phyloP scores from a whole-genome alignment of 768 basidiomycete genomes.

The Hypsizygus marmoreus region DNA sequence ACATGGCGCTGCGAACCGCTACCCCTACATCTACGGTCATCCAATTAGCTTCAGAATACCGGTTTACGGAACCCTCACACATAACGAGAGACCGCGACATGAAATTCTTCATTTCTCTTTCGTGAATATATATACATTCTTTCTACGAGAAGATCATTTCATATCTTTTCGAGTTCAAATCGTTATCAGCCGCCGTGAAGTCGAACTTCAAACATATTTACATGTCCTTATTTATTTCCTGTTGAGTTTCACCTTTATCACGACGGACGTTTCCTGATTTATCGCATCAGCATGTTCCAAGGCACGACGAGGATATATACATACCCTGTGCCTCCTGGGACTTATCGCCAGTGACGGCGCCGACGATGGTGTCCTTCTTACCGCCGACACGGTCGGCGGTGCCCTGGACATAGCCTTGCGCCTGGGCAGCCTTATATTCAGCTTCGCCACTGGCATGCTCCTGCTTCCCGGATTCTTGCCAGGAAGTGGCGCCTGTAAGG shows the following conservation, averaged over 20 bases:
- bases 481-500: constrained; percentile 38
- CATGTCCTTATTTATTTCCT: constrained; percentile 7
- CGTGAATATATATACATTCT: too few relatives aligned
- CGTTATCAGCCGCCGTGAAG: too few relatives aligned
- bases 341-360: constrained; percentile 58
- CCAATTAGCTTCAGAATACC: too few relatives aligned
- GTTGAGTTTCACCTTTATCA: constrained; percentile 22
- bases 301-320: background rate
- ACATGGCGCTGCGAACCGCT: too few relatives aligned
- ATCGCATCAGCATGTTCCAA: background rate
- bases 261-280: constrained; percentile 16
- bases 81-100: too few relatives aligned
- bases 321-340: constrained; percentile 50
- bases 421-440: constrained; percentile 44
- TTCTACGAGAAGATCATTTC: too few relatives aligned
- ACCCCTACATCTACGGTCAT: too few relatives aligned
- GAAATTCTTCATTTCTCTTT: too few relatives aligned
- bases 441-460: constrained; percentile 48
- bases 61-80: too few relatives aligned
- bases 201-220: too few relatives aligned
- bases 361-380: constrained; percentile 55
- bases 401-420: constrained; percentile 49
- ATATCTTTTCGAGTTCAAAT: too few relatives aligned
- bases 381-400: constrained; percentile 41
- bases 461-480: constrained; percentile 42